These are phyloP conservation scores for Aspergillus saccharolyticus DNA, from an alignment of 495 filamentous ascomycete genomes.

Conservation along the genomic window DNA sequence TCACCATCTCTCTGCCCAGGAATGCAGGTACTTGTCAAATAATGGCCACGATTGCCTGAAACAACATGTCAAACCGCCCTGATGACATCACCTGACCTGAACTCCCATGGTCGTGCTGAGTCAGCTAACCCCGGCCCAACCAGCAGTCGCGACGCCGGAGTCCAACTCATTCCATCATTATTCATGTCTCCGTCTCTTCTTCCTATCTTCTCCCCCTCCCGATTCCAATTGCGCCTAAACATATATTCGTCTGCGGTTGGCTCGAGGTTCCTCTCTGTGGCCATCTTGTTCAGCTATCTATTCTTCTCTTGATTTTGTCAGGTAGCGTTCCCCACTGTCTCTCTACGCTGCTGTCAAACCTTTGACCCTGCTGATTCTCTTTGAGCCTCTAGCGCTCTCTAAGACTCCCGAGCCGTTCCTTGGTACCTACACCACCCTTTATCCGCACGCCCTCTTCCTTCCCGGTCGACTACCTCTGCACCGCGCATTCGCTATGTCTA, in stretches of 20 bases:
- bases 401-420: conserved; percentile 12
- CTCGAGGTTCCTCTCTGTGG: background rate
- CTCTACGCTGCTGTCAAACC: conserved; percentile 4
- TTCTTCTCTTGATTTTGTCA: background rate
- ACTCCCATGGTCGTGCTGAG: conserved; percentile 13
- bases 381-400: conserved; percentile 10
- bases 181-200: background rate
- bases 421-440: background rate
- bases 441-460: conserved; percentile 1
- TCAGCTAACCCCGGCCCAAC: conserved; percentile 16
- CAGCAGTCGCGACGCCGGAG: conserved; percentile 13
- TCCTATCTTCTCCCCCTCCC: background rate
- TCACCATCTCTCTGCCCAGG: no score
- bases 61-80: conserved; percentile 1
- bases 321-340: background rate
- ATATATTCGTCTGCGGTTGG: conserved; percentile 2
- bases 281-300: conserved; percentile 5
- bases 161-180: conserved; percentile 5
- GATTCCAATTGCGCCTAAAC: conserved; percentile 17
- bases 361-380: conserved; percentile 18
- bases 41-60: background rate
- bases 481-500: conserved; percentile 63
- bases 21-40: background rate
- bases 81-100: conserved; percentile 28
- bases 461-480: conserved; percentile 2